phyloP scores from a whole-genome alignment of 1,284 basidiomycete genomes.

The Moniliella sp. region DNA sequence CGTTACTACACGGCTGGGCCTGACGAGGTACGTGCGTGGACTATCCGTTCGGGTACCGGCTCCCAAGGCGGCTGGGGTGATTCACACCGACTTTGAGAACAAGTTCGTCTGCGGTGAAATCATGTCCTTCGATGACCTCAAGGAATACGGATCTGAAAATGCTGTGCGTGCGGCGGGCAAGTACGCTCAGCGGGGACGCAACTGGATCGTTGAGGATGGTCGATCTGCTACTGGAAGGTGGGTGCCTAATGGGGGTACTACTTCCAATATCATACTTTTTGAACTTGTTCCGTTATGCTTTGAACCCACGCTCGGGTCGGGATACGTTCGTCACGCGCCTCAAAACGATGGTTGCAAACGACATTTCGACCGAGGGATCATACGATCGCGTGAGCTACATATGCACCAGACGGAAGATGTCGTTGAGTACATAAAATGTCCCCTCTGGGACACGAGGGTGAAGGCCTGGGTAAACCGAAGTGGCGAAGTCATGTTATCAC shows the following conservation, averaged over 20 bases:
- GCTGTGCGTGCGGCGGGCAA: slow-evolving; percentile 89
- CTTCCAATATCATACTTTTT: no score
- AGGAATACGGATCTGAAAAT: slow-evolving; percentile 69
- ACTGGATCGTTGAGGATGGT: slow-evolving; percentile 48
- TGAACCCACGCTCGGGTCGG: no score
- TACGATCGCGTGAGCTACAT: no score
- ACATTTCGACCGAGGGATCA: no score
- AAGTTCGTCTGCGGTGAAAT: slow-evolving; percentile 99
- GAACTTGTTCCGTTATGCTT: no score
- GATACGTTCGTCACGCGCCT: no score
- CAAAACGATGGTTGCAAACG: no score
- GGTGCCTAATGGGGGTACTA: no score
- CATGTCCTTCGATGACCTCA: slow-evolving; percentile 74
- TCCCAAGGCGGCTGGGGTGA: slow-evolving; percentile 90
- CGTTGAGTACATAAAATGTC: slow-evolving; percentile 59
- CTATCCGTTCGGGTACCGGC: slow-evolving; percentile 74
- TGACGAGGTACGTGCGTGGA: slow-evolving; percentile 87
- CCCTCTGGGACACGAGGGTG: slow-evolving; percentile 58
- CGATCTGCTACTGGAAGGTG: slow-evolving; percentile 24
- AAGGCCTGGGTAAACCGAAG: slow-evolving; percentile 41
- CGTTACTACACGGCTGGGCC: slow-evolving; percentile 70
- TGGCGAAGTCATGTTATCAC: slow-evolving; percentile 6
- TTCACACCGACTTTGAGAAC: slow-evolving; percentile 84
- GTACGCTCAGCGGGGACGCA: slow-evolving; percentile 83
- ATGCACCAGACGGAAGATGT: slow-evolving; percentile 23